Evolutionary conservation across 257 asterid species (phyloP).

Genomic region (Jacaranda mimosifolia): DNA sequence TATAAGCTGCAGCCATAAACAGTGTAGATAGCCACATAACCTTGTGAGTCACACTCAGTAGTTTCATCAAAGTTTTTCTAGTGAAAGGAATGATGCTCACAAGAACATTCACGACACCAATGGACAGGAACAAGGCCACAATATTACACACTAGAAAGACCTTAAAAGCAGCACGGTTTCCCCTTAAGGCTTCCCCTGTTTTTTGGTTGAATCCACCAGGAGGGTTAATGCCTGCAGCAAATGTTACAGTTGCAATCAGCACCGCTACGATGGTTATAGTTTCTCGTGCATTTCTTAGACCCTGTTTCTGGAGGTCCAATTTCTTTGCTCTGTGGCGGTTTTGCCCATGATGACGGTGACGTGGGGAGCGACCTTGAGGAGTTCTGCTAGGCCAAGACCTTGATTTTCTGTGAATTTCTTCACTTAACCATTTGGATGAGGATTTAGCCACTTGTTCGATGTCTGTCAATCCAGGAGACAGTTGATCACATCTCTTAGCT

Average conservation of each 20-base stretch:
- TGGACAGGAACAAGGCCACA: constrained; percentile 56
- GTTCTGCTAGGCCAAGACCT: constrained; percentile 28
- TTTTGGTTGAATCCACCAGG: constrained; percentile 58
- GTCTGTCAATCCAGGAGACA: constrained; percentile 39
- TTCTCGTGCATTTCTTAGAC: constrained; percentile 57
- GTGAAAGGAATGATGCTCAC: constrained; percentile 62
- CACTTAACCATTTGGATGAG: constrained; percentile 13
- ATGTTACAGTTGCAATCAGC: constrained; percentile 55
- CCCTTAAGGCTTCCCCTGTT: constrained; percentile 43
- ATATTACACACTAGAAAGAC: constrained; percentile 56
- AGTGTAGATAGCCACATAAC: constrained; percentile 62
- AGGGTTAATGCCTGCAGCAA: constrained; percentile 63
- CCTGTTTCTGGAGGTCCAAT: constrained; percentile 54
- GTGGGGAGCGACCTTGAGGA: constrained; percentile 24
- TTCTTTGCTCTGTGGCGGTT: constrained; percentile 41
- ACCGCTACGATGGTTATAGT: constrained; percentile 59
- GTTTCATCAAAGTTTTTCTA: constrained; percentile 50
- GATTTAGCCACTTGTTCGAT: constrained; percentile 28
- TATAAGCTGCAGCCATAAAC: constrained; percentile 55
- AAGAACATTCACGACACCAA: constrained; percentile 57
- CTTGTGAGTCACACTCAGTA: constrained; percentile 54
- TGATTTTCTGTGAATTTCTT: background rate
- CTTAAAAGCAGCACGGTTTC: constrained; percentile 47
- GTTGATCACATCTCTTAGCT: constrained; percentile 55
- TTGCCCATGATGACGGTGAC: constrained; percentile 28